phyloP scores from a whole-genome alignment of 192 early-diverging fungal species.

The Helicostylum pulchrum region DNA sequence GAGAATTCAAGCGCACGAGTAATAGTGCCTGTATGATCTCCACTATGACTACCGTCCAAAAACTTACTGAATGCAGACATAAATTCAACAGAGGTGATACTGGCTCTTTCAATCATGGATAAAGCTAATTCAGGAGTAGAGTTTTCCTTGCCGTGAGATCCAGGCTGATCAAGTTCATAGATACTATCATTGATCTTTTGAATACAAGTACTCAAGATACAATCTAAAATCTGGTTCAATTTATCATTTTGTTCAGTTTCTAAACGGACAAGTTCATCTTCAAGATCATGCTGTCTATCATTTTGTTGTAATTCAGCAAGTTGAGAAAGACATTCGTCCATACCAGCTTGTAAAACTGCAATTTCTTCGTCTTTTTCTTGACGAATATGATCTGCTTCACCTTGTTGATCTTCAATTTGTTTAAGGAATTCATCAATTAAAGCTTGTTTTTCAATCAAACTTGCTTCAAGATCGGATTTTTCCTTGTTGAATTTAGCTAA shows the following conservation, averaged over 20 bases:
- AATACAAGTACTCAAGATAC: conserved; percentile 82
- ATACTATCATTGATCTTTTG: conserved; percentile 87
- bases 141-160: conserved; percentile 81
- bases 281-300: conserved; percentile 49
- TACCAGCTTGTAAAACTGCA: conserved; percentile 70
- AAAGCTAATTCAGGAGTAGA: conserved; percentile 89
- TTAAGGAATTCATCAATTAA: conserved; percentile 42
- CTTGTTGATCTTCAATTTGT: conserved; percentile 33
- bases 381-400: conserved; percentile 39
- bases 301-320: conserved; percentile 68
- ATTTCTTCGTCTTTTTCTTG: conserved; percentile 77
- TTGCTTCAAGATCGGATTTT: conserved; percentile 75
- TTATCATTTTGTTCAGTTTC: conserved; percentile 60
- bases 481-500: conserved; percentile 80
- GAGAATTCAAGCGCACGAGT: conserved; percentile 75
- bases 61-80: conserved; percentile 44
- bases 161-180: conserved; percentile 80
- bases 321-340: conserved; percentile 77
- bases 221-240: conserved; percentile 78
- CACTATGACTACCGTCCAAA: conserved; percentile 41
- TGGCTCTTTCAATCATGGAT: conserved; percentile 86
- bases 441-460: conserved; percentile 41
- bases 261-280: conserved; percentile 64
- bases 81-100: conserved; percentile 64
- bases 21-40: conserved; percentile 87